A percentile compares a stretch with the other conserved stretches of the same genome.
Conservation (phyloP, 352 stramenopile genomes). For the Phytophthora pluvialis region DNA sequence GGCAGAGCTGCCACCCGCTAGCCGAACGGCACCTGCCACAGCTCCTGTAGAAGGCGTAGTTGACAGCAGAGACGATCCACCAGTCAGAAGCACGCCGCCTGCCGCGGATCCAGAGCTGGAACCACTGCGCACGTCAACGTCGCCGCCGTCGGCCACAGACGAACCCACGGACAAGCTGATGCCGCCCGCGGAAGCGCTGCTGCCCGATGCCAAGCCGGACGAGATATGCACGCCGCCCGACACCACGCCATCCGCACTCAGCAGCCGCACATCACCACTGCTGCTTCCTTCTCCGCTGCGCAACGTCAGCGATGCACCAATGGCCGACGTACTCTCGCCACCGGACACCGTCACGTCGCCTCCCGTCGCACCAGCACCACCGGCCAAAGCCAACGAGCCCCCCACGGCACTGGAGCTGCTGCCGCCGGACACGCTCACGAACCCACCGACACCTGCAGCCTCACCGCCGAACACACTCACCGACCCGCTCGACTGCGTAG, state of each 20-base stretch:
- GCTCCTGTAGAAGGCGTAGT: slow-evolving; percentile 9
- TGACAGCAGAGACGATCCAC: slow-evolving; percentile 20
- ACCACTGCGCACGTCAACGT: slow-evolving; percentile 22
- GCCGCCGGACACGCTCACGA: slow-evolving; percentile 18
- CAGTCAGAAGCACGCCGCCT: slow-evolving; percentile 25
- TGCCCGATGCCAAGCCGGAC: slow-evolving; percentile 19
- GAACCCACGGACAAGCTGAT: slow-evolving; percentile 24
- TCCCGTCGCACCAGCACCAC: slow-evolving; percentile 24
- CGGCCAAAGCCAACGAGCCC: slow-evolving; percentile 17
- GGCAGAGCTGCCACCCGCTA: slow-evolving; percentile 22
- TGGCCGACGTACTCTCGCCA: slow-evolving; percentile 18
- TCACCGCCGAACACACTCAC: slow-evolving; percentile 26
- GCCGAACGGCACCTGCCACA: slow-evolving; percentile 18
- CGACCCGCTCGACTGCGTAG: slow-evolving; percentile 26
- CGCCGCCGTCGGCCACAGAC: slow-evolving; percentile 17
- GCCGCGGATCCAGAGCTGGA: slow-evolving; percentile 16
- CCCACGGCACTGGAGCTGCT: slow-evolving; percentile 7
- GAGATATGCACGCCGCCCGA: slow-evolving; percentile 27
- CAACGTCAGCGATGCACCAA: slow-evolving; percentile 22
- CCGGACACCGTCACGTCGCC: slow-evolving; percentile 24
- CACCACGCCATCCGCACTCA: slow-evolving; percentile 18
- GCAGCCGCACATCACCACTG: slow-evolving; percentile 26
- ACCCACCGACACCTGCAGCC: slow-evolving; percentile 16
- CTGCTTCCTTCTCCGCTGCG: slow-evolving; percentile 29
- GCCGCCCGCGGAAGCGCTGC: slow-evolving; percentile 6